Conservation (phyloP, 2,329 filamentous ascomycete genomes). For the Penicillium sp. region DNA sequence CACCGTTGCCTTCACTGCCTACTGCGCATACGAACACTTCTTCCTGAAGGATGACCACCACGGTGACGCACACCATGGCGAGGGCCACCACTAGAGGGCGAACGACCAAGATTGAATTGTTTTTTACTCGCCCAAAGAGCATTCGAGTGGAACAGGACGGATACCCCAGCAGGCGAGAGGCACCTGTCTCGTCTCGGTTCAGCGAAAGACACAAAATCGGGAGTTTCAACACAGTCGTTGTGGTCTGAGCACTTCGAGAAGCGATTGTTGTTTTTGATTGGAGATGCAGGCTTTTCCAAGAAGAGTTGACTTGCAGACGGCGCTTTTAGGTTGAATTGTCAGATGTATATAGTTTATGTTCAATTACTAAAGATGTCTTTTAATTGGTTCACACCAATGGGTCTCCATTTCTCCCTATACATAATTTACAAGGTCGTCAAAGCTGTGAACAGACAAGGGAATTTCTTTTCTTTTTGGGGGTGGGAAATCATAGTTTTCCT, state of each 20-base stretch:
- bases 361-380: constrained; percentile 24
- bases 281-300: constrained; percentile 1
- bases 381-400: constrained; percentile 11
- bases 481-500: neutral
- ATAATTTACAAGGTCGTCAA: neutral
- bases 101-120: constrained; percentile 8
- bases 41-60: constrained; percentile 71
- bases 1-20: constrained; percentile 83
- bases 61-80: constrained; percentile 46
- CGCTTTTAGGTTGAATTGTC: constrained; percentile 35
- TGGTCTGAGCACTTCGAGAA: constrained; percentile 3
- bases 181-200: constrained; percentile 11
- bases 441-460: neutral
- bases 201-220: constrained; percentile 11
- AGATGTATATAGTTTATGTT: constrained; percentile 39
- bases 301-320: constrained; percentile 22
- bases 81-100: constrained; percentile 56
- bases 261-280: constrained; percentile 17
- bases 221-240: constrained; percentile 9
- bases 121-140: constrained; percentile 8
- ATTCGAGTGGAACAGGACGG: constrained; percentile 21
- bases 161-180: constrained; percentile 24
- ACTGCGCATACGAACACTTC: constrained; percentile 85
- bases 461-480: neutral
- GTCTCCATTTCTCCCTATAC: neutral